phyloP scores from a whole-genome alignment of 2,329 filamentous ascomycete genomes.

The Talaromyces sp. region DNA sequence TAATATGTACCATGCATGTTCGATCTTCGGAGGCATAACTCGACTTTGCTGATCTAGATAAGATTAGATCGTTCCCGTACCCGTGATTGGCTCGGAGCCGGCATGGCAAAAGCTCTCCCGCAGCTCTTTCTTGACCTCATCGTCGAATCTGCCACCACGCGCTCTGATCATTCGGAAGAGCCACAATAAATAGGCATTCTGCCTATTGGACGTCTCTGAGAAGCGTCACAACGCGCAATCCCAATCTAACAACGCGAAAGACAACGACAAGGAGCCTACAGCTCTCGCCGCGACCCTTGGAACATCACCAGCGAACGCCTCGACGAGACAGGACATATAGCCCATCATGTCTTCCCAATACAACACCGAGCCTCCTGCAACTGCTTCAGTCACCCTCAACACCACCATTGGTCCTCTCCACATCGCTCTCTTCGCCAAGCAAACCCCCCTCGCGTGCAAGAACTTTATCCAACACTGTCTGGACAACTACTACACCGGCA shows the following conservation, averaged over 20 bases:
- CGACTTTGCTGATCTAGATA: background rate
- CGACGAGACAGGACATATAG: background rate
- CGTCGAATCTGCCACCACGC: background rate
- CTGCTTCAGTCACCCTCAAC: slow-evolving; percentile 82
- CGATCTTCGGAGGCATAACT: background rate
- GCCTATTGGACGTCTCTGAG: background rate
- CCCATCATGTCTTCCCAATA: slow-evolving; percentile 70
- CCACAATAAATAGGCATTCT: background rate
- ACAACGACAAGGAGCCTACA: background rate
- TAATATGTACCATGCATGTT: background rate
- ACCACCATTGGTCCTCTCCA: slow-evolving; percentile 85
- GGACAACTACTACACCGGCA: slow-evolving; percentile 91
- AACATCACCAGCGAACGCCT: background rate
- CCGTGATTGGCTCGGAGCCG: background rate
- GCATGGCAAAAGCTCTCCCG: slow-evolving; percentile 3
- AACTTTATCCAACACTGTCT: slow-evolving; percentile 95
- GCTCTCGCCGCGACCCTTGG: background rate
- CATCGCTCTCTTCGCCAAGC: slow-evolving; percentile 90
- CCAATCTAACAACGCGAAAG: background rate
- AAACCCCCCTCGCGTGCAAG: slow-evolving; percentile 82
- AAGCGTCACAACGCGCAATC: background rate
- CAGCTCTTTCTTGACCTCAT: slow-evolving; percentile 4
- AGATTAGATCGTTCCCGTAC: slow-evolving; percentile 4
- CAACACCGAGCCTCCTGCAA: slow-evolving; percentile 90
- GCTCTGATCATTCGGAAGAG: background rate